Percentiles rank a stretch among this genome's conserved stretches.
phyloP scores from a whole-genome alignment of 441 rosid genomes.

The Bocquillonia castaneifolia region DNA sequence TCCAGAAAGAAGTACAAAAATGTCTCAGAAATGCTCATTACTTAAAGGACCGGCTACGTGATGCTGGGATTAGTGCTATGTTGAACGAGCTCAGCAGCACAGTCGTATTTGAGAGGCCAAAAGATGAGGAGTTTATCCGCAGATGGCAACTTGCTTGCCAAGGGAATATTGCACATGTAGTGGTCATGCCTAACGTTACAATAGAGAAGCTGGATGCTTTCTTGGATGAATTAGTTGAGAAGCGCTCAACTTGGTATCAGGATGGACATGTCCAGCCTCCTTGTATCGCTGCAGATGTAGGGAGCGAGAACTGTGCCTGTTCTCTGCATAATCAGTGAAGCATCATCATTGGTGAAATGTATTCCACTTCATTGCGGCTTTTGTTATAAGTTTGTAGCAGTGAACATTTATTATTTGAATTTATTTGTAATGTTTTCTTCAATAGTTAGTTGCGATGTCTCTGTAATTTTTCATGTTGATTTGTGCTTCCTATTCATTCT shows the following conservation, averaged over 20 bases:
- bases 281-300: slow-evolving; percentile 61
- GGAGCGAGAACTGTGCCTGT: slow-evolving; percentile 61
- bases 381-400: slow-evolving; percentile 16
- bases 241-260: slow-evolving; percentile 56
- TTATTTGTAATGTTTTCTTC: slow-evolving; percentile 3
- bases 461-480: background rate
- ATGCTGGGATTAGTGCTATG: slow-evolving; percentile 81
- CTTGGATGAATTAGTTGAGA: slow-evolving; percentile 49
- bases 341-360: slow-evolving; percentile 7
- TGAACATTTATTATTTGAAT: slow-evolving; percentile 18
- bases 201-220: slow-evolving; percentile 68
- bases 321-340: slow-evolving; percentile 49
- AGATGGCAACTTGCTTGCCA: slow-evolving; percentile 94
- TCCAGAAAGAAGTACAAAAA: slow-evolving; percentile 89
- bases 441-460: background rate
- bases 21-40: slow-evolving; percentile 88
- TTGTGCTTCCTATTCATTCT: background rate
- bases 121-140: slow-evolving; percentile 77
- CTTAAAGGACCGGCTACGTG: slow-evolving; percentile 56
- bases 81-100: slow-evolving; percentile 90
- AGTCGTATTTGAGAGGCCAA: slow-evolving; percentile 83
- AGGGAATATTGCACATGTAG: slow-evolving; percentile 81
- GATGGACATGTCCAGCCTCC: slow-evolving; percentile 44
- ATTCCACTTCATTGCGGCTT: slow-evolving; percentile 13
- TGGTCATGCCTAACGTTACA: slow-evolving; percentile 84